These are phyloP conservation scores for Erysimum cheiranthoides DNA, from an alignment of 345 rosid species.

Conservation along the genomic window DNA sequence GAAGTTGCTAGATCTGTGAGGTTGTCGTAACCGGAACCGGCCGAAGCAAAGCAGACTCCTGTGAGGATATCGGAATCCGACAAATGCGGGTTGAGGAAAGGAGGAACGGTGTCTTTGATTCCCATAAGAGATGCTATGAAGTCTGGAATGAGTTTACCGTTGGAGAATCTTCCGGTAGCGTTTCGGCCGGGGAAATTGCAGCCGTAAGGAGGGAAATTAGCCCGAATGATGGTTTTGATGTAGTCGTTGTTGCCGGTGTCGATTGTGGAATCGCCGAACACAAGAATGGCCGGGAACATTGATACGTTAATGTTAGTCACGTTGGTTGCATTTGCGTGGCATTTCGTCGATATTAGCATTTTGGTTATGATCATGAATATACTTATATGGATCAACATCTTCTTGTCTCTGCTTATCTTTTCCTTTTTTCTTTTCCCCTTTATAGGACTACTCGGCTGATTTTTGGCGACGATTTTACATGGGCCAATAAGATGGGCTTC, in stretches of 20 bases:
- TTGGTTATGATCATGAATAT: conserved; percentile 24
- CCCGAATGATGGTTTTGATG: conserved; percentile 13
- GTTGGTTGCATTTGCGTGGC: conserved; percentile 29
- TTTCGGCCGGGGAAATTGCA: conserved; percentile 38
- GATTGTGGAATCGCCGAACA: conserved; percentile 45
- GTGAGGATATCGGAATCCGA: conserved; percentile 35
- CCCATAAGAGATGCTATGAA: conserved; percentile 38
- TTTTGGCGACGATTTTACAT: not conserved
- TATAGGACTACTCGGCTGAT: not conserved
- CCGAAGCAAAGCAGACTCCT: conserved; percentile 47
- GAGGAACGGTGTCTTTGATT: conserved; percentile 47
- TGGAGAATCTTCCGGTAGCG: conserved; percentile 50
- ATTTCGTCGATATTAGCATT: conserved; percentile 17
- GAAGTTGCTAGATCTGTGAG: conserved; percentile 29
- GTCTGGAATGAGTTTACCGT: conserved; percentile 46
- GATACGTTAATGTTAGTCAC: conserved; percentile 23
- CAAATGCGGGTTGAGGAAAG: conserved; percentile 39
- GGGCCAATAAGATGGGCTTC: conserved; percentile 15
- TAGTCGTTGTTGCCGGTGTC: conserved; percentile 50
- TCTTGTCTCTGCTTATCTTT: conserved; percentile 3
- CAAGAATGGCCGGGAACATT: conserved; percentile 45
- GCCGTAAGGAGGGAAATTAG: conserved; percentile 48
- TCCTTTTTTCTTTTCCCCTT: not conserved
- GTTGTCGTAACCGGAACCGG: conserved; percentile 46
- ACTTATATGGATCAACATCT: conserved; percentile 27